Percentiles rank a stretch among this genome's conserved stretches.
Conservation (phyloP, 2,329 filamentous ascomycete genomes). For the Pseudogymnoascus sp. region DNA sequence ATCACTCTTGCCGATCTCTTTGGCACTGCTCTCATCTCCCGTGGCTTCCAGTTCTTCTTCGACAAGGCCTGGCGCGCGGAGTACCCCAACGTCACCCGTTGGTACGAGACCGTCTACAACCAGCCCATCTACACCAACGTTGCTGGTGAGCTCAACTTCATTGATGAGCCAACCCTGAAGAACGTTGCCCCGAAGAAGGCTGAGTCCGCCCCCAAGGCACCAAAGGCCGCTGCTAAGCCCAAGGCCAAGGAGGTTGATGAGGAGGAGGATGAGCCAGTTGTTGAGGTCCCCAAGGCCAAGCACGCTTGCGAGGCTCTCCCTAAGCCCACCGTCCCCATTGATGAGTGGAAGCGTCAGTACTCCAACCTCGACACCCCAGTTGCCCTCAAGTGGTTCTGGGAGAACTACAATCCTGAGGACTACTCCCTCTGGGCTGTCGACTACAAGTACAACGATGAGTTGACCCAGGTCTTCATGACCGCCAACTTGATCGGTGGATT, state of each 20-base stretch:
- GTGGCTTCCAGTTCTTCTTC: conserved; percentile 90
- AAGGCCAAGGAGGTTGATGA: conserved; percentile 48
- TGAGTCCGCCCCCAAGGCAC: conserved; percentile 54
- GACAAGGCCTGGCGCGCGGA: conserved; percentile 79
- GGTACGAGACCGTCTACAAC: conserved; percentile 91
- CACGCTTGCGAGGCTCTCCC: conserved; percentile 85
- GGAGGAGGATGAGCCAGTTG: conserved; percentile 51
- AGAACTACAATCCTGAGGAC: conserved; percentile 87
- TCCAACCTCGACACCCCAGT: conserved; percentile 86
- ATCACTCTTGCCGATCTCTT: conserved; percentile 95
- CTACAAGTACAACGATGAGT: conserved; percentile 99
- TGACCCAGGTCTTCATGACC: conserved; percentile 97
- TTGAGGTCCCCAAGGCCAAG: conserved; percentile 78
- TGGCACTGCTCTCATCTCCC: conserved; percentile 67
- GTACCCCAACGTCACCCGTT: conserved; percentile 82
- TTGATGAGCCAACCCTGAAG: conserved; percentile 81
- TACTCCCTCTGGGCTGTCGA: conserved; percentile 91
- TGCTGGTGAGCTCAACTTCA: conserved; percentile 65
- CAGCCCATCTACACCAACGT: conserved; percentile 85
- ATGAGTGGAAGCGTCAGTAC: conserved; percentile 99
- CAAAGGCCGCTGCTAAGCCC: conserved; percentile 42
- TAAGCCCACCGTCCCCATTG: conserved; percentile 72
- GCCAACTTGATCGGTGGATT: conserved; percentile 98
- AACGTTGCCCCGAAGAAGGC: conserved; percentile 68
- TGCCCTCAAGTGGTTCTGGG: conserved; percentile 97